A percentile compares a stretch with the other conserved stretches of the same genome.
These are phyloP conservation scores for Kuraishia molischiana DNA, from an alignment of 805 yeast genomes.

Conservation along the genomic window DNA sequence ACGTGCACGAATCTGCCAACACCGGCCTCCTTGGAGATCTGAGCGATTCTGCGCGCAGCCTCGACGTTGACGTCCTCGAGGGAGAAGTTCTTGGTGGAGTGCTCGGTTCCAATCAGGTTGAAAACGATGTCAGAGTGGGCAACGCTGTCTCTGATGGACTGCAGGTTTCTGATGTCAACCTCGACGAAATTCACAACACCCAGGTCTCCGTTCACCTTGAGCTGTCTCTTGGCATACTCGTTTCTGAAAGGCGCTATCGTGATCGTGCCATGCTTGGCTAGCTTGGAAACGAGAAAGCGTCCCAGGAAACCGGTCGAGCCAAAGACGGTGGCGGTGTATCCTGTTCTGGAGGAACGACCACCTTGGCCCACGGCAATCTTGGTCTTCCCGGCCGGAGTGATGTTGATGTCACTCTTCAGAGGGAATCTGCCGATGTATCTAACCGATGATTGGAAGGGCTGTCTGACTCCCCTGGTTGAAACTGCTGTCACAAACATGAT, in stretches of 20 bases:
- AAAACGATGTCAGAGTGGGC: constrained; percentile 75
- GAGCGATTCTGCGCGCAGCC: constrained; percentile 67
- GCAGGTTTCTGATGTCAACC: constrained; percentile 69
- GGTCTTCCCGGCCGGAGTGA: constrained; percentile 70
- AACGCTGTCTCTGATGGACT: constrained; percentile 68
- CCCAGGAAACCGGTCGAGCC: constrained; percentile 80
- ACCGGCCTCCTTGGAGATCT: constrained; percentile 57
- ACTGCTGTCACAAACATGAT: too few species aligned
- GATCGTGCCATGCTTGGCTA: constrained; percentile 76
- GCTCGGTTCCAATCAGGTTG: constrained; percentile 71
- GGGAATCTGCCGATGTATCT: constrained; percentile 20
- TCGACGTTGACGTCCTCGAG: constrained; percentile 82
- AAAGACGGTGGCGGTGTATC: constrained; percentile 82
- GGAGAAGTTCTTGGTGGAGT: constrained; percentile 67
- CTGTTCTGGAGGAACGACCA: constrained; percentile 79
- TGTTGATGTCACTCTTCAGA: constrained; percentile 50
- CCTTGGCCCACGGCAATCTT: constrained; percentile 65
- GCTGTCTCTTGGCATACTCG: constrained; percentile 64
- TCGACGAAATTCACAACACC: constrained; percentile 83
- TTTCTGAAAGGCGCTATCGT: constrained; percentile 77
- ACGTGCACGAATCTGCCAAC: constrained; percentile 74
- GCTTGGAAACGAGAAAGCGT: constrained; percentile 55
- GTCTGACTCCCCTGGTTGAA: too few species aligned
- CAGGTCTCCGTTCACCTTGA: constrained; percentile 77
- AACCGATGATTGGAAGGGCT: background rate